Evolutionary conservation across 441 rosid genomes (phyloP), one percentile per base, ranked within the genome.

Genomic region (Mallotus repandus): DNA sequence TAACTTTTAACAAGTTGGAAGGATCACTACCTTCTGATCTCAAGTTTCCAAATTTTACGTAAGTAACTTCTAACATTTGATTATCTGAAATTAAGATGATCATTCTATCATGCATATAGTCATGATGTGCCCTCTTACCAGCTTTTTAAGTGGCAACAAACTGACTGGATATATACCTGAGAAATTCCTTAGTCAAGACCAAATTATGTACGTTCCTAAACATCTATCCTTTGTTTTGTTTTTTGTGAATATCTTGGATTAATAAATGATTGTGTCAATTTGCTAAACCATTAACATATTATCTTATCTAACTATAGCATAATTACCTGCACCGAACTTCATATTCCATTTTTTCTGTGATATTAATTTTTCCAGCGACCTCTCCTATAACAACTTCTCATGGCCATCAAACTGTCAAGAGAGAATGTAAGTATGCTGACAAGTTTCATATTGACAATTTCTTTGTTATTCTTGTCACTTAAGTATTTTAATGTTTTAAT

Each of bases 301-400:
- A 29, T 2, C 32, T 29, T 29, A 29, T 29, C 32, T 29, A 29
- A 29, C 32, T 29, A 29, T 2, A 29, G 32, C 32, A 29, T 29
- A 29, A 29, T 29, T 29, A 29, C 32, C 32, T 0, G 32, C 32
- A 29, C 32, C 3, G 32, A 29, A 29, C 32, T n/a, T 7, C 50
- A 18, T 35, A 1, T 50, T 9, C 32, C 32, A 29, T 29, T 29
- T 29, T 29, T 29, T 29, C 13, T n/a, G n/a, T 57, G 29, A 49
- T 50, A 4, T 62, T 60, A n/a, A 62, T 41, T 16, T 78, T 15
- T 61, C 55, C 78, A 81, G 83, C 56, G 83, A 82, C 54, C 71
- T 82, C 69, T 84, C 85, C 46, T 82, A 78, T n/a, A 84, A 84
- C 71, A 82, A 78, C 73, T 80, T 84, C 63, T 74, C 81, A 43